These are phyloP conservation scores for Polytrichum formosum DNA, from an alignment of 225 moss, liverwort and hornwort genomes.

Conservation along the genomic window DNA sequence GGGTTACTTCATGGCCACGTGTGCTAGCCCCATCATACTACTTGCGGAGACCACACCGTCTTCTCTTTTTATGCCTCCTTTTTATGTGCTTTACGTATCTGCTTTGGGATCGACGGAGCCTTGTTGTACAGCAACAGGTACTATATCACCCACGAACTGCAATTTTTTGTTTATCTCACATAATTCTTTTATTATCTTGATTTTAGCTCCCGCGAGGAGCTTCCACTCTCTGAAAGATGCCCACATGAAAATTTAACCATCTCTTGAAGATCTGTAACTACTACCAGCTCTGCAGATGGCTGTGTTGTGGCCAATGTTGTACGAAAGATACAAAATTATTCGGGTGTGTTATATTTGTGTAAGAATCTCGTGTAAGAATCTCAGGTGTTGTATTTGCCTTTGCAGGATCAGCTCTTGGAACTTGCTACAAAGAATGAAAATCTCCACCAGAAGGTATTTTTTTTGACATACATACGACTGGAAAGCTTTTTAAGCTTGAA, in stretches of 20 bases:
- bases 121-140: conserved; percentile 42
- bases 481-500: too few relatives aligned
- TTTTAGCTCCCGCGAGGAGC: neutral
- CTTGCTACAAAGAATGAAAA: conserved; percentile 2
- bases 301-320: neutral
- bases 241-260: neutral
- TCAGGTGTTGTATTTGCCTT: neutral
- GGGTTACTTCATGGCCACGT: conserved; percentile 38
- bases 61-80: conserved; percentile 31
- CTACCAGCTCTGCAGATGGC: neutral
- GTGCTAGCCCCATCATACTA: conserved; percentile 41
- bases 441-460: conserved; percentile 7
- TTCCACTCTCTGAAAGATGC: neutral
- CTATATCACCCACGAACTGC: neutral
- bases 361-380: neutral
- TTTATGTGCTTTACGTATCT: conserved; percentile 36
- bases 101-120: conserved; percentile 53
- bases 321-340: neutral
- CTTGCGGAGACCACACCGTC: conserved; percentile 43
- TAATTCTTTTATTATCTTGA: neutral
- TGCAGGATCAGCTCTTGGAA: neutral
- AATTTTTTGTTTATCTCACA: neutral
- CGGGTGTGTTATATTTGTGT: neutral
- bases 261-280: neutral
- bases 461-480: neutral